These are phyloP conservation scores for Ceratopteris richardii DNA, from an alignment of 75 land plant species.

Conservation along the genomic window DNA sequence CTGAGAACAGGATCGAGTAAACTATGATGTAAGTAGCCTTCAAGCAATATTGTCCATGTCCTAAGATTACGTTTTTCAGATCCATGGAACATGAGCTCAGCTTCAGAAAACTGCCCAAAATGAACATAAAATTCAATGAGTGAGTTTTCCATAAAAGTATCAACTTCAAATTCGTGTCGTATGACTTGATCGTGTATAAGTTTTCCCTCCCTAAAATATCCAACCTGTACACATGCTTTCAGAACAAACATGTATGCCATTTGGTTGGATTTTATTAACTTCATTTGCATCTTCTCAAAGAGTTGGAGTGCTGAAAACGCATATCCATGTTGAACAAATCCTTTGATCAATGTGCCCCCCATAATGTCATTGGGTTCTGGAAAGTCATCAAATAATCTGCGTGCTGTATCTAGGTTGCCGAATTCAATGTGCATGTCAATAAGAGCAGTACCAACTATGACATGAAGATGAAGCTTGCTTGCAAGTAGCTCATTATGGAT, in stretches of 20 bases:
- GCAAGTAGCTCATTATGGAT: constrained; percentile 33
- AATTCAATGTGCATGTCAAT: constrained; percentile 36
- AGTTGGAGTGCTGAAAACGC: constrained; percentile 18
- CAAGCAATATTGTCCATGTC: constrained; percentile 46
- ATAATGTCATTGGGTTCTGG: constrained; percentile 15
- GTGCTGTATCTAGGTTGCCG: constrained; percentile 15
- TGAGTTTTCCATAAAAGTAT: constrained; percentile 3
- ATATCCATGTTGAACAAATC: constrained; percentile 15
- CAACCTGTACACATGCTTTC: neutral
- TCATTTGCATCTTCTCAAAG: constrained; percentile 7
- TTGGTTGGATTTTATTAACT: neutral
- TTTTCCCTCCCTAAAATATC: neutral
- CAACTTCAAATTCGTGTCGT: constrained; percentile 1
- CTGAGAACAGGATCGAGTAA: constrained; percentile 20
- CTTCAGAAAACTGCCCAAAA: constrained; percentile 8
- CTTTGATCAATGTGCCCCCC: constrained; percentile 44
- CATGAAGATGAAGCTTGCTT: constrained; percentile 21
- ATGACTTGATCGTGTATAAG: constrained; percentile 7
- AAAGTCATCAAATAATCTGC: constrained; percentile 34
- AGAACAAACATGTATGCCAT: neutral
- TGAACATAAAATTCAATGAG: constrained; percentile 10
- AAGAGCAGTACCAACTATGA: constrained; percentile 31
- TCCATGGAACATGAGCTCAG: constrained; percentile 12
- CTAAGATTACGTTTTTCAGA: constrained; percentile 26
- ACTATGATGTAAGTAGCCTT: constrained; percentile 25